Evolutionary conservation across 495 filamentous ascomycete genomes (phyloP).

Genomic region (Penicilliopsis zonata): DNA sequence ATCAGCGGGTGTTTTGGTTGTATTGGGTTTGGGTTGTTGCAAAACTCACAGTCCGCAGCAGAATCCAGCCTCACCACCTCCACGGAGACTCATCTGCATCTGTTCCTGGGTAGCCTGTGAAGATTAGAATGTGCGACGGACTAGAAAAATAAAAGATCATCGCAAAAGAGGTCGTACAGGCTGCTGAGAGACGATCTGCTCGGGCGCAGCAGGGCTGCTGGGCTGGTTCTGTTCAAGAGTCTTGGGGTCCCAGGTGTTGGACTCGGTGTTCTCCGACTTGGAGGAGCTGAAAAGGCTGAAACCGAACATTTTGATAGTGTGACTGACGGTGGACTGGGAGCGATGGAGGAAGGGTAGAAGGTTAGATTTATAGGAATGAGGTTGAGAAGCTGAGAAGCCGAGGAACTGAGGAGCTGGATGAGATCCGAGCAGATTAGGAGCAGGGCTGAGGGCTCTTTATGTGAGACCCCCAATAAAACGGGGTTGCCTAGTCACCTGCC

Average conservation of each 20-base stretch:
- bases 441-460: too few species aligned
- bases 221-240: slow-evolving; percentile 15
- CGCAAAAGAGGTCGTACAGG: slow-evolving; percentile 4
- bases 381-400: too few species aligned
- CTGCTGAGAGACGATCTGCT: slow-evolving; percentile 5
- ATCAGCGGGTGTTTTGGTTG: not conserved
- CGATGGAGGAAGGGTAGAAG: not conserved
- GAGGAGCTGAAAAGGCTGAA: slow-evolving; percentile 13
- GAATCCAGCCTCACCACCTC: slow-evolving; percentile 10
- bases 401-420: too few species aligned
- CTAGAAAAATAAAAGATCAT: not conserved
- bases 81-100: slow-evolving; percentile 11
- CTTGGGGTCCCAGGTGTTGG: slow-evolving; percentile 11
- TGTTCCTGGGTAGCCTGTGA: slow-evolving; percentile 5
- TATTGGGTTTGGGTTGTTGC: not conserved
- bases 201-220: slow-evolving; percentile 7
- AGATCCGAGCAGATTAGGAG: too few species aligned
- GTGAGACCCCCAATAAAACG: too few species aligned
- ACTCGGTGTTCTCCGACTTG: slow-evolving; percentile 6
- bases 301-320: slow-evolving; percentile 1
- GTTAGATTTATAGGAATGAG: too few species aligned
- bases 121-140: not conserved
- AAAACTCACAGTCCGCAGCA: slow-evolving; percentile 13
- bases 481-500: too few species aligned
- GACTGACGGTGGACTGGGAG: too few species aligned